Evolutionary conservation across 2,329 filamentous ascomycete genomes (phyloP).

Genomic region (Magnaporthales sp.): DNA sequence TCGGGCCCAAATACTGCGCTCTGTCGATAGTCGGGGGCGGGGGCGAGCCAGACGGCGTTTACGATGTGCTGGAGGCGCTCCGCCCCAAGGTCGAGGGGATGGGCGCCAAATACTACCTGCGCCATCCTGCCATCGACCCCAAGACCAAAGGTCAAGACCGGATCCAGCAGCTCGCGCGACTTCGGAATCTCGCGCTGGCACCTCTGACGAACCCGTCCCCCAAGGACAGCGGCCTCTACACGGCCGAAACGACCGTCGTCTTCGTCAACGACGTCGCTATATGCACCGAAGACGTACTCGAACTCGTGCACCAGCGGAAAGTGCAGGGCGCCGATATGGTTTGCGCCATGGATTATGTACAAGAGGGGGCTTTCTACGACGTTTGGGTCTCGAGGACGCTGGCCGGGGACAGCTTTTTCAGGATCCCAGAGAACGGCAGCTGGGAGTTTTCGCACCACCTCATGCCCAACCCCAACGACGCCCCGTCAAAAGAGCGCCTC

Average conservation of each 20-base stretch:
- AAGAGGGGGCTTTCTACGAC: conserved; percentile 42
- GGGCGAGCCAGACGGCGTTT: conserved; percentile 44
- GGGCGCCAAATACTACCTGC: conserved; percentile 31
- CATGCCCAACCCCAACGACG: conserved; percentile 39
- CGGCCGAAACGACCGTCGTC: conserved; percentile 32
- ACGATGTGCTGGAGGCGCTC: conserved; percentile 36
- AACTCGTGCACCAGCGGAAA: conserved; percentile 39
- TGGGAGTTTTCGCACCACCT: conserved; percentile 41
- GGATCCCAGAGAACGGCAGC: conserved; percentile 37
- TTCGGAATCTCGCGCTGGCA: conserved; percentile 42
- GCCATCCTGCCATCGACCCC: conserved; percentile 28
- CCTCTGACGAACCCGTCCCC: conserved; percentile 25
- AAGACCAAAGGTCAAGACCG: conserved; percentile 30
- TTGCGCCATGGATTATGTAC: conserved; percentile 48
- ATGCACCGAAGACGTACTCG: conserved; percentile 48
- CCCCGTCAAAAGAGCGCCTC: conserved; percentile 21
- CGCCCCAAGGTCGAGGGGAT: conserved; percentile 26
- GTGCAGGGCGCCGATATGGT: conserved; percentile 42
- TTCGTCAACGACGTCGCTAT: conserved; percentile 46
- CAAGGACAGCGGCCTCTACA: conserved; percentile 14
- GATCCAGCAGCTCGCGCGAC: conserved; percentile 35
- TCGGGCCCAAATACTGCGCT: conserved; percentile 40
- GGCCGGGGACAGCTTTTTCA: conserved; percentile 45
- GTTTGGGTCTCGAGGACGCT: conserved; percentile 46
- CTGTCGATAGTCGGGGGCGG: conserved; percentile 50